These are phyloP conservation scores for Euphorbia schlechtendalii DNA, from an alignment of 441 rosid species.

Conservation along the genomic window DNA sequence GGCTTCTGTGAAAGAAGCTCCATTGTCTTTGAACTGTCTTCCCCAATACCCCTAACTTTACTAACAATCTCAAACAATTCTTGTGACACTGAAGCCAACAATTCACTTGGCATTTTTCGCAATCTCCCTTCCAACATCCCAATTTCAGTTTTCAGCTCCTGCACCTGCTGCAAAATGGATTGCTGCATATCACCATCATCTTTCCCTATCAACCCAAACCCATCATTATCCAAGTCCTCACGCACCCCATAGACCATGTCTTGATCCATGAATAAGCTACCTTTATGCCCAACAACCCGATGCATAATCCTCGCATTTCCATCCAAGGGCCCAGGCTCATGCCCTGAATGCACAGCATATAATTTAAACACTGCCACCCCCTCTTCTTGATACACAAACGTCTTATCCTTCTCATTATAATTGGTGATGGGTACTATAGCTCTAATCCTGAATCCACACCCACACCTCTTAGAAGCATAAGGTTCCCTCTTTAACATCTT, in stretches of 20 bases:
- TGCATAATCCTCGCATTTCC: constrained; percentile 98
- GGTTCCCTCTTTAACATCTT: constrained; percentile 95
- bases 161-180: constrained; percentile 68
- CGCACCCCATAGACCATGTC: constrained; percentile 77
- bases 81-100: constrained; percentile 62
- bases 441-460: constrained; percentile 92
- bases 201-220: constrained; percentile 55
- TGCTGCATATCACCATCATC: constrained; percentile 65
- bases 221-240: constrained; percentile 72
- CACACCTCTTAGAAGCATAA: constrained; percentile 91
- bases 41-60: constrained; percentile 71
- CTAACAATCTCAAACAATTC: constrained; percentile 62
- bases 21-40: constrained; percentile 47
- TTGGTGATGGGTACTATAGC: constrained; percentile 93
- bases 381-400: constrained; percentile 91
- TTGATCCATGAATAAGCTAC: constrained; percentile 61
- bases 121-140: constrained; percentile 65
- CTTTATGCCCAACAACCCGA: constrained; percentile 88
- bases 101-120: constrained; percentile 49
- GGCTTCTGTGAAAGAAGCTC: constrained; percentile 50
- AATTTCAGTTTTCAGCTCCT: constrained; percentile 64
- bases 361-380: constrained; percentile 88
- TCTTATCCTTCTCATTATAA: constrained; percentile 90
- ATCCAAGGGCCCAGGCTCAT: constrained; percentile 93
- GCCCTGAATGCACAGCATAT: constrained; percentile 95